Conservation (phyloP, 352 stramenopile genomes). For the Phytophthora vignae region DNA sequence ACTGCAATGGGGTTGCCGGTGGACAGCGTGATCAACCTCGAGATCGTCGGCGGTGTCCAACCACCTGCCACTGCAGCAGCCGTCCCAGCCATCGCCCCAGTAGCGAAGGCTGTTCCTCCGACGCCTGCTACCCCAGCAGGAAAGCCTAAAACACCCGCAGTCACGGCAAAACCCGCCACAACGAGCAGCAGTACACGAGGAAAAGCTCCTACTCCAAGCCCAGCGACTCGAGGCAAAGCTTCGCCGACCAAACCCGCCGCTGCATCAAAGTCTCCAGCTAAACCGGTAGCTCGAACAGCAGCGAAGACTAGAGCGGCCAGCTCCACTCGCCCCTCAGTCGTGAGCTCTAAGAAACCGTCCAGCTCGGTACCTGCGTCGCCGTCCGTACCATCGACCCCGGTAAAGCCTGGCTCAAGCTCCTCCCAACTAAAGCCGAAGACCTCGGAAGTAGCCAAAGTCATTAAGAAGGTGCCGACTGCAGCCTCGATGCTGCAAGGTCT, state of each 20-base stretch:
- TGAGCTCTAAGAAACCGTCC: constrained; percentile 13
- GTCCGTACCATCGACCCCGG: not conserved
- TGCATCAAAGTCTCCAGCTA: constrained; percentile 23
- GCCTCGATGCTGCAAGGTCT: constrained; percentile 46
- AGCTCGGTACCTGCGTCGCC: constrained; percentile 1
- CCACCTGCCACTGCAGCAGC: not conserved
- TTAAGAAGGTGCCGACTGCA: constrained; percentile 28
- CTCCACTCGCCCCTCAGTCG: constrained; percentile 9
- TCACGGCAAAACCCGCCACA: constrained; percentile 1
- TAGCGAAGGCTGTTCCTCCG: not conserved
- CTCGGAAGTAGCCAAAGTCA: constrained; percentile 3
- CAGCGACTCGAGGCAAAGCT: constrained; percentile 15
- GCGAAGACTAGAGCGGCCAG: constrained; percentile 27
- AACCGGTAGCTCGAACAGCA: constrained; percentile 12
- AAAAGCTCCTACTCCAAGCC: constrained; percentile 9
- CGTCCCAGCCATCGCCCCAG: not conserved
- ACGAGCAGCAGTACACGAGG: constrained; percentile 9
- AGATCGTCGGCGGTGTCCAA: constrained; percentile 23
- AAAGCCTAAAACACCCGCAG: constrained; percentile 16
- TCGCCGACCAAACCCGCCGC: constrained; percentile 18
- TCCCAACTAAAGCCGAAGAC: constrained; percentile 10
- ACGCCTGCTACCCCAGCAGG: not conserved
- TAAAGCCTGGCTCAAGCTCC: constrained; percentile 5
- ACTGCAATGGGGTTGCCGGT: constrained; percentile 55
- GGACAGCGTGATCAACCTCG: constrained; percentile 68